A percentile compares a stretch with the other conserved stretches of the same genome.
These are phyloP conservation scores for Sphaerostilbella broomeana DNA, from an alignment of 2,329 filamentous ascomycete genomes.

Conservation along the genomic window DNA sequence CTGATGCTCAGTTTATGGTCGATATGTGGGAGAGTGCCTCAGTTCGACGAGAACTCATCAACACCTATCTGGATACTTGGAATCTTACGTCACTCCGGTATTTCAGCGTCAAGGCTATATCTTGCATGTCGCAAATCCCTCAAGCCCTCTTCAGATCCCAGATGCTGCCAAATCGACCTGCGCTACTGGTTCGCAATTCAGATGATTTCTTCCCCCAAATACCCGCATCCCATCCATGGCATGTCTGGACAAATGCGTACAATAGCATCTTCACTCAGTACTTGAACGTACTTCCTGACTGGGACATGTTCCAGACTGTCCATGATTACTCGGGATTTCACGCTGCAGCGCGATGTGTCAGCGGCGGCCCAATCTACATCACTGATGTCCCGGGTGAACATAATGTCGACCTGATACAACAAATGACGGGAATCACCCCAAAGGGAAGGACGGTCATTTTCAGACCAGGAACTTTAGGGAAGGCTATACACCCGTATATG, in stretches of 20 bases:
- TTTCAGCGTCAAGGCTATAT: slow-evolving; percentile 72
- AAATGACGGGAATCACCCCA: slow-evolving; percentile 72
- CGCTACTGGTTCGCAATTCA: slow-evolving; percentile 74
- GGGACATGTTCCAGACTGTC: slow-evolving; percentile 63
- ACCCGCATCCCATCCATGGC: slow-evolving; percentile 80
- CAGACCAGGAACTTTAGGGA: slow-evolving; percentile 67
- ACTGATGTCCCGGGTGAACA: slow-evolving; percentile 84
- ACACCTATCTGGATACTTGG: slow-evolving; percentile 81
- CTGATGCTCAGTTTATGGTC: slow-evolving; percentile 85
- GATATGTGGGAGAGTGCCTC: slow-evolving; percentile 66
- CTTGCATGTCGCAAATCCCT: slow-evolving; percentile 90
- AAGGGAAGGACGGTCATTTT: slow-evolving; percentile 73
- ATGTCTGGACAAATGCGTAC: slow-evolving; percentile 90
- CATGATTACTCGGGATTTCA: slow-evolving; percentile 73
- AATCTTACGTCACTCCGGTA: slow-evolving; percentile 67
- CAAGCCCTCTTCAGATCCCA: slow-evolving; percentile 82
- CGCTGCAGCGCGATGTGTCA: slow-evolving; percentile 81
- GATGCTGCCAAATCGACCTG: slow-evolving; percentile 66
- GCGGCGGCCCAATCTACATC: slow-evolving; percentile 89
- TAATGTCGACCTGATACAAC: slow-evolving; percentile 63
- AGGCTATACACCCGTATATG: slow-evolving; percentile 65
- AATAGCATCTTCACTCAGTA: slow-evolving; percentile 77
- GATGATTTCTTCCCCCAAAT: slow-evolving; percentile 88
- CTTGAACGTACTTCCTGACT: slow-evolving; percentile 80
- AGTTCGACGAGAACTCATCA: slow-evolving; percentile 64